Percentiles rank a stretch among this genome's conserved stretches.
These are phyloP conservation scores for Pilaira anomala DNA, from an alignment of 192 early-diverging fungal genomes.

Conservation along the genomic window DNA sequence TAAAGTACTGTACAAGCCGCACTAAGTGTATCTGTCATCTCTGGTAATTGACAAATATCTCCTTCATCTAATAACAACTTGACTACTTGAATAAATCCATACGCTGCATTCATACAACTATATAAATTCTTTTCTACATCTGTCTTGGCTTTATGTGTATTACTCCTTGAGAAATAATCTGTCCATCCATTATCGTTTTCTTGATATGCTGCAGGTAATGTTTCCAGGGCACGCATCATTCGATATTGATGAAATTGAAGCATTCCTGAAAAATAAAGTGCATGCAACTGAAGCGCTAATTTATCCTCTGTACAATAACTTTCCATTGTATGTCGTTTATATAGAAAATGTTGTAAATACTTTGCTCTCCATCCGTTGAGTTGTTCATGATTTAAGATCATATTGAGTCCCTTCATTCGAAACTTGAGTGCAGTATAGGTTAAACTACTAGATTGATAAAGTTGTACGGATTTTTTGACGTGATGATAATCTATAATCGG, in stretches of 20 bases:
- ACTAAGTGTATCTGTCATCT: neutral
- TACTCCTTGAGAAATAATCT: neutral
- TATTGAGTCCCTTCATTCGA: neutral
- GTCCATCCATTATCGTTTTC: neutral
- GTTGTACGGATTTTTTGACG: neutral
- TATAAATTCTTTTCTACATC: neutral
- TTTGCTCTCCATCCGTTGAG: neutral
- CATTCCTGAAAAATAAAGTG: neutral
- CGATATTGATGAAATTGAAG: neutral
- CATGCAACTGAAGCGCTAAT: neutral
- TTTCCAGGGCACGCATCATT: neutral
- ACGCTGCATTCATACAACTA: constrained; percentile 6
- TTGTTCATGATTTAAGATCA: neutral
- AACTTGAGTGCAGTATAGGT: neutral
- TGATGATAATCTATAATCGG: neutral
- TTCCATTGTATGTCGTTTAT: neutral
- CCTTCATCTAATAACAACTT: neutral
- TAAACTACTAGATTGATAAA: neutral
- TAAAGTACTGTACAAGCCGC: constrained; percentile 10
- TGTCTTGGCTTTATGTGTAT: neutral
- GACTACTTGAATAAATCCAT: neutral
- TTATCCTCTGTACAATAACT: neutral
- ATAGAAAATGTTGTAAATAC: neutral
- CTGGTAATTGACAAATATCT: neutral
- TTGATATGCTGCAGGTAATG: neutral